phyloP scores from a whole-genome alignment of 345 rosid species.

The Hibiscus mutabilis region DNA sequence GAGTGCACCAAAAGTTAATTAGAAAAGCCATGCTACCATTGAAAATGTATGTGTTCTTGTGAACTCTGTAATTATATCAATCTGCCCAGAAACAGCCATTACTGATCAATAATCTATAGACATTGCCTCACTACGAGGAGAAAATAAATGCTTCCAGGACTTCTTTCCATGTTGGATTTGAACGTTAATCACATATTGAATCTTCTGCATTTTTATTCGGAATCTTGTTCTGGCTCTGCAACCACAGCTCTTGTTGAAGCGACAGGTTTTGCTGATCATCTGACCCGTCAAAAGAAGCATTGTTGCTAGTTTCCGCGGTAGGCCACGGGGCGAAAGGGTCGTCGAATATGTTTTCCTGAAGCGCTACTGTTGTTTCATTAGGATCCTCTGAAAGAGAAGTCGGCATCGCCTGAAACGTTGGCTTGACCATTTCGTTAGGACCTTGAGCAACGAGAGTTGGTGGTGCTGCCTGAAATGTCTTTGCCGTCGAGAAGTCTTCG shows the following conservation, averaged over 20 bases:
- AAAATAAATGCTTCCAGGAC: background rate
- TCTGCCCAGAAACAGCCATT: background rate
- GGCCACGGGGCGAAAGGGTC: constrained; percentile 52
- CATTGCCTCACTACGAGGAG: background rate
- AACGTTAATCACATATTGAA: background rate
- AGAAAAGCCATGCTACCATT: background rate
- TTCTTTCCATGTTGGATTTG: background rate
- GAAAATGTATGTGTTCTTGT: background rate
- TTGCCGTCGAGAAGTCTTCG: constrained; percentile 30
- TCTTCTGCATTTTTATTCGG: constrained; percentile 18
- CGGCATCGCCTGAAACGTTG: background rate
- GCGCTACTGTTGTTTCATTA: background rate
- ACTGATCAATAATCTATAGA: background rate
- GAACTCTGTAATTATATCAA: background rate
- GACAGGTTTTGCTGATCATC: constrained; percentile 33
- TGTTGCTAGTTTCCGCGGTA: background rate
- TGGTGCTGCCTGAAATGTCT: constrained; percentile 4
- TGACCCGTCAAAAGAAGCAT: constrained; percentile 7
- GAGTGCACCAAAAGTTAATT: background rate
- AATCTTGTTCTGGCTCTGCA: constrained; percentile 65
- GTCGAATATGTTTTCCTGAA: constrained; percentile 22
- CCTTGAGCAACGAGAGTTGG: constrained; percentile 20
- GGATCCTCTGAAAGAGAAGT: background rate
- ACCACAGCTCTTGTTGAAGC: constrained; percentile 62
- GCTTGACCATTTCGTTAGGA: background rate